A percentile compares a stretch with the other conserved stretches of the same genome.
phyloP scores from a whole-genome alignment of 495 filamentous ascomycete genomes.

The Aspergillus coremiiformis region DNA sequence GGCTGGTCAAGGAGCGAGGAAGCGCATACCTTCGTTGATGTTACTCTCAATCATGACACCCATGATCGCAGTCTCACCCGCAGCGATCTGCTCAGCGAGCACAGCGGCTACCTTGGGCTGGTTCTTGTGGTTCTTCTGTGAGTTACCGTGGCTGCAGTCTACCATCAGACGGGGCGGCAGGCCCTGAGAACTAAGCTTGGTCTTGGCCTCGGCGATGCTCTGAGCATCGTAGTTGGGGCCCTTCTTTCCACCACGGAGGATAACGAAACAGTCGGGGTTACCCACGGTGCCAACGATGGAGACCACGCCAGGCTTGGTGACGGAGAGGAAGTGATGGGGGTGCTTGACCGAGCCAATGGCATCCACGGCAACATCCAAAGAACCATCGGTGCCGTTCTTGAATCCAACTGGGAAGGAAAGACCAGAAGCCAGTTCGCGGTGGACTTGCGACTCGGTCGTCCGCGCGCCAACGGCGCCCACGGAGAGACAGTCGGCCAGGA shows the following conservation, averaged over 20 bases:
- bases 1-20: background rate
- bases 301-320: constrained; percentile 94
- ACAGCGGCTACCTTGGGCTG: constrained; percentile 88
- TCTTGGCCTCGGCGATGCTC: constrained; percentile 71
- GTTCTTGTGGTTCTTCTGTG: constrained; percentile 91
- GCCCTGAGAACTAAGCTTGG: constrained; percentile 57
- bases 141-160: constrained; percentile 97
- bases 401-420: constrained; percentile 96
- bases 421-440: constrained; percentile 90
- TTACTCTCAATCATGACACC: constrained; percentile 99
- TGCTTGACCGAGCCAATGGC: constrained; percentile 91
- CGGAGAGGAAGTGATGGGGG: constrained; percentile 95
- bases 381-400: constrained; percentile 98
- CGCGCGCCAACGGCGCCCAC: constrained; percentile 91
- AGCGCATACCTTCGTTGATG: constrained; percentile 75
- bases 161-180: constrained; percentile 81
- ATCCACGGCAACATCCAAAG: constrained; percentile 84
- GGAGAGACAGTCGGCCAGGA: constrained; percentile 86
- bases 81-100: constrained; percentile 74
- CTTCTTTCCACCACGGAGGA: constrained; percentile 85
- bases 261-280: constrained; percentile 98
- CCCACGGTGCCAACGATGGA: constrained; percentile 93
- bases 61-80: constrained; percentile 83
- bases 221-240: constrained; percentile 90
- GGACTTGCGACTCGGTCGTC: constrained; percentile 92